phyloP scores from a whole-genome alignment of 306 rosid species.

The Delonix regia region DNA sequence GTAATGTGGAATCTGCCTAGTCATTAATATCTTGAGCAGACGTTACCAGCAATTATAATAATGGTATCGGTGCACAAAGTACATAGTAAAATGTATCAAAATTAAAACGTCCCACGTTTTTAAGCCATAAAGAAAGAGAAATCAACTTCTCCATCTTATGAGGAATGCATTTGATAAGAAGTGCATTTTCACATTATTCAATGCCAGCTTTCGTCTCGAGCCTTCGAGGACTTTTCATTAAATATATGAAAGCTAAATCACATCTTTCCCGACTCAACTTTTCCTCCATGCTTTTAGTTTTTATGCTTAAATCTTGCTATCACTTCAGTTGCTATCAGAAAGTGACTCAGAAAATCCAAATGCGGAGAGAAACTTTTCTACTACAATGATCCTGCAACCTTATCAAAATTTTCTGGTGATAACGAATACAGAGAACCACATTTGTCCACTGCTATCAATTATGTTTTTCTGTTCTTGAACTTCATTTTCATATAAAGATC shows the following conservation, averaged over 20 bases:
- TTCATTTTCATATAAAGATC: conserved; percentile 56
- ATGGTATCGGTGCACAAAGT: too few relatives aligned
- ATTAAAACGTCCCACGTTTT: too few relatives aligned
- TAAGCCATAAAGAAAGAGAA: too few relatives aligned
- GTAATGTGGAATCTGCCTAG: too few relatives aligned
- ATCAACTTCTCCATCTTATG: too few relatives aligned
- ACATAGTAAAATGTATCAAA: too few relatives aligned
- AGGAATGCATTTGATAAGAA: conserved; percentile 7
- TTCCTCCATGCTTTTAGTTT: conserved; percentile 14
- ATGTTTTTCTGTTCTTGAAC: conserved; percentile 46
- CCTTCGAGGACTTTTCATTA: background rate
- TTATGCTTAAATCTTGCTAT: conserved; percentile 8
- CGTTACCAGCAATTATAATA: too few relatives aligned
- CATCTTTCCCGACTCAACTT: conserved; percentile 11
- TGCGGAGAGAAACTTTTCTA: conserved; percentile 37
- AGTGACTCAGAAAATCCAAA: conserved; percentile 35
- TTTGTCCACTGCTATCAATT: conserved; percentile 41
- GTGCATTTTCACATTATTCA: conserved; percentile 14
- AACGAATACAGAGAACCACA: conserved; percentile 30
- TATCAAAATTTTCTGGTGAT: conserved; percentile 43
- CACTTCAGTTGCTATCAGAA: conserved; percentile 28
- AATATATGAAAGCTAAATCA: conserved; percentile 14
- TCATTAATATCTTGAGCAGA: too few relatives aligned
- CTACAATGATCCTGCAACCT: conserved; percentile 36
- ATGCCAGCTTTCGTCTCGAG: background rate